These are phyloP conservation scores for Saccharomycopsis capsularis DNA, from an alignment of 805 yeast genomes.

Conservation along the genomic window DNA sequence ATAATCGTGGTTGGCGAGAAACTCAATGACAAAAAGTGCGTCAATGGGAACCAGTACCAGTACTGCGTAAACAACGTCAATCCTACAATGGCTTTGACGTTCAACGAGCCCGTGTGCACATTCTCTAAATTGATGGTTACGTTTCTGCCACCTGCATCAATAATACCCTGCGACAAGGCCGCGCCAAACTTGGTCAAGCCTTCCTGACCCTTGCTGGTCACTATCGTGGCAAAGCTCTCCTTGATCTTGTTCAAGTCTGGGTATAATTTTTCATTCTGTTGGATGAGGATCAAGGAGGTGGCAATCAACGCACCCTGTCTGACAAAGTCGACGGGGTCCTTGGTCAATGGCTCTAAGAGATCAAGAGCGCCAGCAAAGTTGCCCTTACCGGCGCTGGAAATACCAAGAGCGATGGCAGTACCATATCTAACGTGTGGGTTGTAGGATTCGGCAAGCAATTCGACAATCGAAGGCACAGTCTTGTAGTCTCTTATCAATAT, in stretches of 20 bases:
- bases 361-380: constrained; percentile 74
- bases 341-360: constrained; percentile 84
- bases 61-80: constrained; percentile 82
- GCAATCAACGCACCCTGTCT: constrained; percentile 97
- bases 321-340: constrained; percentile 93
- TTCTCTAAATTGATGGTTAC: constrained; percentile 91
- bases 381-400: constrained; percentile 94
- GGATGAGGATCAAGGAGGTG: constrained; percentile 81
- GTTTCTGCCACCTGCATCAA: constrained; percentile 98
- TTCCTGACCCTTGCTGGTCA: constrained; percentile 86
- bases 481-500: constrained; percentile 83
- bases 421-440: constrained; percentile 98
- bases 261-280: constrained; percentile 74
- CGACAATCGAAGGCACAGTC: constrained; percentile 92
- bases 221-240: constrained; percentile 66
- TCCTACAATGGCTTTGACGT: constrained; percentile 88
- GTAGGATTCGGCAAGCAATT: constrained; percentile 85
- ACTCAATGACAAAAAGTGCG: constrained; percentile 87
- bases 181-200: constrained; percentile 98
- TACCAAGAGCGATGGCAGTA: constrained; percentile 94
- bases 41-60: constrained; percentile 98
- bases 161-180: constrained; percentile 91
- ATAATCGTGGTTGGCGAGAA: constrained; percentile 88
- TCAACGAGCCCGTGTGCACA: constrained; percentile 80
- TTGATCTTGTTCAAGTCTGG: constrained; percentile 76